Evolutionary conservation across 306 rosid species (phyloP), one percentile per base, ranked within the genome.

Genomic region (Erythrophleum fordii): DNA sequence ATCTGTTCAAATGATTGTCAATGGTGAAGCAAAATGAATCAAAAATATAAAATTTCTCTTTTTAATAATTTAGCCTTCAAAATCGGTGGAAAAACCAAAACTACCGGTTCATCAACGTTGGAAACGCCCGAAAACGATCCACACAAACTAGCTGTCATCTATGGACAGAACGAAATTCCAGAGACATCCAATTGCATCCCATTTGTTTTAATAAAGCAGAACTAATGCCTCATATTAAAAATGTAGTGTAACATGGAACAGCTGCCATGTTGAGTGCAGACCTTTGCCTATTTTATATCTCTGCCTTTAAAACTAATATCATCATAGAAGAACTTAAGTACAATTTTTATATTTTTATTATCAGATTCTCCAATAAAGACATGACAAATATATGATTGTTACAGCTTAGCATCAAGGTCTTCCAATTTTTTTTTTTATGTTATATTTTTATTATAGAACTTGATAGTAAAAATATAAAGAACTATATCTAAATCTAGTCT

Each of bases 1-100:
- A 96, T 85, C 99, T 96, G 88, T 81, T 74, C 13, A 23, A 60
- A 68, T 60, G 71, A 80, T 76, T 73, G 41, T 16, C 76, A 64
- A 66, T 14, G 53, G 5, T 77, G 80, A 42, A 64, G 55, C 55
- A 13, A 42, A 68, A 69, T 14, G 81, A 67, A 75, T 46, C 34
- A 48, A 46, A 71, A 34, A 67, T 68, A 60, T 29, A 46, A 66
- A 23, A 25, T 58, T 9, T 23, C 35, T 37, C 35, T 59, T 48
- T 60, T 59, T 22, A 69, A 8, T 17, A 45, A 26, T 41, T 52
- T 55, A 17, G 64, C 39, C 52, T 44, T 22, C 35, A 71, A 80
- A 41, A 31, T 8, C 26, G 8, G 52, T 23, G 61, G 9, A 37
- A 55, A 73, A 67, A 46, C 65, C 22, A 28, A 31, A 75, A 52